Conservation (phyloP, 257 asterid genomes). For the Ophiorrhiza pumila region DNA sequence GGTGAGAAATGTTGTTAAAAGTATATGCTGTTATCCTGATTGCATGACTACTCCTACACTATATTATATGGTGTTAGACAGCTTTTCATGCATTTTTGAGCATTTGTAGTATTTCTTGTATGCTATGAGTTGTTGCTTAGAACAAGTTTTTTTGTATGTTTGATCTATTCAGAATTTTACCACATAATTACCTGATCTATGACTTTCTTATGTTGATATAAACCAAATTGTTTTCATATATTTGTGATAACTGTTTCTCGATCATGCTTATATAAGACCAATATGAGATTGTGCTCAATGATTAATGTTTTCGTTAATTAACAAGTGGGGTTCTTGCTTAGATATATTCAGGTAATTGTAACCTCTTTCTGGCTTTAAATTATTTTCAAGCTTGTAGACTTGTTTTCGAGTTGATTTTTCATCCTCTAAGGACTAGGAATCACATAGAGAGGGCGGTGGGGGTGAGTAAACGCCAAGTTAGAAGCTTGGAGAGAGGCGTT, state of each 20-base stretch:
- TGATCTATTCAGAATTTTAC: neutral
- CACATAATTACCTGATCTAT: neutral
- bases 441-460: too few species aligned
- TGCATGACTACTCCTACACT: neutral
- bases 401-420: too few species aligned
- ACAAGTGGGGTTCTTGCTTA: neutral
- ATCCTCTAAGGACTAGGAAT: neutral
- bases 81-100: neutral
- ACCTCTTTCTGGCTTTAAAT: neutral
- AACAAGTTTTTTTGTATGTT: too few species aligned
- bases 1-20: neutral
- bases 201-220: neutral
- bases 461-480: too few species aligned
- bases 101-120: neutral
- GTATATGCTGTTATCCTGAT: neutral
- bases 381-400: neutral
- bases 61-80: neutral
- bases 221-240: too few species aligned
- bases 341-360: neutral
- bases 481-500: too few species aligned
- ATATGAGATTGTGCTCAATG: neutral
- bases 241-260: neutral
- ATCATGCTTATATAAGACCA: neutral
- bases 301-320: neutral
- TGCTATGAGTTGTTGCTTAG: neutral